These are phyloP conservation scores for Boletus sp. DNA, from an alignment of 1,284 basidiomycete species.

Conservation along the genomic window DNA sequence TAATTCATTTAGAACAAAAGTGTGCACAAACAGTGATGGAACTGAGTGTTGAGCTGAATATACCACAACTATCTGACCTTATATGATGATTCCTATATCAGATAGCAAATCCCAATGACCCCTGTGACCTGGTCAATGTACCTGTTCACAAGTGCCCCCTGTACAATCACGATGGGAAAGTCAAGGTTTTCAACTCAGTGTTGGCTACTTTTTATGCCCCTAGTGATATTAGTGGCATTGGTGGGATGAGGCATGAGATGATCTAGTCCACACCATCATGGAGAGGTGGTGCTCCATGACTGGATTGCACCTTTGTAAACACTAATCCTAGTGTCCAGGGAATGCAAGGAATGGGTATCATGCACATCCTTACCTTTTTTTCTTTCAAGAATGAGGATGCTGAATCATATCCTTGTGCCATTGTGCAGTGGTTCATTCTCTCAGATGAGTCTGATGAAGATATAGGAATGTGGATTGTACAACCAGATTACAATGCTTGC, in stretches of 20 bases:
- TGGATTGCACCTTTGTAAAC: neutral
- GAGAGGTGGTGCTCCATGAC: neutral
- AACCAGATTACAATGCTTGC: neutral
- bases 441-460: neutral
- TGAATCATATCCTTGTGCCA: neutral
- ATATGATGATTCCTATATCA: too few relatives aligned
- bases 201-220: neutral
- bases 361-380: neutral
- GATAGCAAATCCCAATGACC: too few relatives aligned
- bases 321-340: neutral
- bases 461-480: conserved; percentile 2
- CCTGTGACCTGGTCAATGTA: too few relatives aligned
- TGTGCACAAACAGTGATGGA: too few relatives aligned
- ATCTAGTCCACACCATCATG: neutral
- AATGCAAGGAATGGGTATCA: neutral
- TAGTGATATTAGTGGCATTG: neutral
- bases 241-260: neutral
- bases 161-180: too few relatives aligned
- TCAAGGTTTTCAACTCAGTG: neutral
- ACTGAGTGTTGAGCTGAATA: too few relatives aligned
- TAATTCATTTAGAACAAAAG: too few relatives aligned
- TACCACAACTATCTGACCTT: too few relatives aligned
- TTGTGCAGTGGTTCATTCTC: neutral
- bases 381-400: neutral
- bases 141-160: too few relatives aligned